These are phyloP conservation scores for Taphrina wiesneri DNA, from an alignment of 1,139 yeast species.

Conservation along the genomic window DNA sequence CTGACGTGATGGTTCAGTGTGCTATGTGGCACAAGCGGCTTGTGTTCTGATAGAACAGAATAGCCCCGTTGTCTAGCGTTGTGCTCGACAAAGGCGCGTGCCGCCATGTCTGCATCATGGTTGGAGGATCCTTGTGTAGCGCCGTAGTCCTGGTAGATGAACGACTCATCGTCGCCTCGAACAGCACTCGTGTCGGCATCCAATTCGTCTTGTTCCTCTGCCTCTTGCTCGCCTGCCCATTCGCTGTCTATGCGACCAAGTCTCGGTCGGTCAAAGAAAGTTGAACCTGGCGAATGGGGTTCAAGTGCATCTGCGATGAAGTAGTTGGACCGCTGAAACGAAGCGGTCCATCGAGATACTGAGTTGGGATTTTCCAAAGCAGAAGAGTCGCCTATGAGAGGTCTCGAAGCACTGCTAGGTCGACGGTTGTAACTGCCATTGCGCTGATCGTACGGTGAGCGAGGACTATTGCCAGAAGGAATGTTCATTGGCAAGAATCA, in stretches of 20 bases:
- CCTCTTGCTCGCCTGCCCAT: conserved; percentile 32
- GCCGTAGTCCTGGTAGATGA: conserved; percentile 22
- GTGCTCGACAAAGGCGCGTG: conserved; percentile 19
- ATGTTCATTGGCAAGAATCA: conserved; percentile 2
- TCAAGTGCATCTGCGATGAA: conserved; percentile 31
- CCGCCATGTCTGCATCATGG: conserved; percentile 15
- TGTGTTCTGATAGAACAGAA: conserved; percentile 16
- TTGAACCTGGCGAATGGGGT: conserved; percentile 22
- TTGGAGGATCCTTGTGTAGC: conserved; percentile 1
- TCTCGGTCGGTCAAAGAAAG: conserved; percentile 21
- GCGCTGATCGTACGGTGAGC: not conserved
- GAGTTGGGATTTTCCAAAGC: conserved; percentile 22
- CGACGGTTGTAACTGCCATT: not conserved
- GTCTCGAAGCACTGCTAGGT: not conserved
- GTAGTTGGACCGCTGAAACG: conserved; percentile 29
- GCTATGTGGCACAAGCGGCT: conserved; percentile 17
- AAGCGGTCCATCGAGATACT: conserved; percentile 18
- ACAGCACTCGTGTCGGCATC: conserved; percentile 19
- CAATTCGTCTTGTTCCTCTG: conserved; percentile 10
- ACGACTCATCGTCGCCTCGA: conserved; percentile 24
- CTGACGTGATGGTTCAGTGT: conserved; percentile 1
- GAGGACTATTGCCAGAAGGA: conserved; percentile 21
- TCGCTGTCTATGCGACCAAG: conserved; percentile 28
- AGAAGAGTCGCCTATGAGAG: not conserved
- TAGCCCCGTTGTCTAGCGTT: conserved; percentile 11